These are phyloP conservation scores for Carex kokanica DNA, from an alignment of 176 grass and related monocot species.

Conservation along the genomic window DNA sequence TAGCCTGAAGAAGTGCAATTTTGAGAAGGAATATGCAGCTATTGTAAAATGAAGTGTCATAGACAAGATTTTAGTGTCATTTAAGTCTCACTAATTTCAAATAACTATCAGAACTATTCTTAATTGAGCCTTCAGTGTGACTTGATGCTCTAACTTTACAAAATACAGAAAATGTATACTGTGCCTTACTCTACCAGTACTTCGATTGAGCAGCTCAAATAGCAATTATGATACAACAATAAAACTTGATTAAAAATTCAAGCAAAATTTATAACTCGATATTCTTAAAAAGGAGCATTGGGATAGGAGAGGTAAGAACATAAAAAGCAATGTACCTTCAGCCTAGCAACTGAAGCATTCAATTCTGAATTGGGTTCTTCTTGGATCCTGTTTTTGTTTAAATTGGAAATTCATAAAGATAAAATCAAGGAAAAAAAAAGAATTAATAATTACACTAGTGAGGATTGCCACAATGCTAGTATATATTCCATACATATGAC, in stretches of 20 bases:
- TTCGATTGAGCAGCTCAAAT: background rate
- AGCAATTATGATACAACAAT: background rate
- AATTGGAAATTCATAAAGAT: background rate
- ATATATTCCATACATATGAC: background rate
- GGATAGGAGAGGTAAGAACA: background rate
- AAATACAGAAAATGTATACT: background rate
- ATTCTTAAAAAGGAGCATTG: background rate
- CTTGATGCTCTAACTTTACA: background rate
- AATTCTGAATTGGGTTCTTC: constrained; percentile 11
- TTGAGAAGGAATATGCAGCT: background rate
- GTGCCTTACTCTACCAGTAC: background rate
- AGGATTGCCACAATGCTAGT: background rate
- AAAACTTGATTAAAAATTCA: background rate
- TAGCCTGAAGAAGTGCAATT: constrained; percentile 41
- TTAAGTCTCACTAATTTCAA: background rate
- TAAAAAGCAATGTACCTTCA: background rate
- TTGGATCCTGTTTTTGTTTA: background rate
- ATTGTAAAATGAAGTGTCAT: background rate
- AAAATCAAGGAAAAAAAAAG: background rate
- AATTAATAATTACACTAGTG: background rate
- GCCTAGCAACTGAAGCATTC: background rate
- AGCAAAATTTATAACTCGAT: background rate
- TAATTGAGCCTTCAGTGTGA: background rate
- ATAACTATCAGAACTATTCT: background rate
- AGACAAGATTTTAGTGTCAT: background rate